These are phyloP conservation scores for Eustoma russellianum DNA, from an alignment of 257 asterid genomes.

Conservation along the genomic window DNA sequence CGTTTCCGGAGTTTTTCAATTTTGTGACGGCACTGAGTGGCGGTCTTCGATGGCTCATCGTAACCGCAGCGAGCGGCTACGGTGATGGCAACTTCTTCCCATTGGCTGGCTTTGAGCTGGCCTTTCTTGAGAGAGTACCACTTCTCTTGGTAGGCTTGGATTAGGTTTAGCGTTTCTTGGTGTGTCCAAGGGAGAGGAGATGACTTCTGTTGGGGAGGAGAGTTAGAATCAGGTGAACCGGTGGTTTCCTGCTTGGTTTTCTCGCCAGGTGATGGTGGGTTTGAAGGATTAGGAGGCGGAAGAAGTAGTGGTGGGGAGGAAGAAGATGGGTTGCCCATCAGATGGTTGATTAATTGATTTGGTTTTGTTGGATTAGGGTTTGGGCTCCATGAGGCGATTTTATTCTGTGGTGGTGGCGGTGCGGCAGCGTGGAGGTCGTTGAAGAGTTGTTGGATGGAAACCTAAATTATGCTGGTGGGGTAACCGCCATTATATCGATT, in stretches of 20 bases:
- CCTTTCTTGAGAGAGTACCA: constrained; percentile 89
- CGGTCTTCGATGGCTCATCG: constrained; percentile 61
- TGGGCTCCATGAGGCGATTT: neutral
- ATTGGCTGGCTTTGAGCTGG: constrained; percentile 76
- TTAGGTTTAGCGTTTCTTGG: constrained; percentile 75
- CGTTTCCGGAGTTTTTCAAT: constrained; percentile 86
- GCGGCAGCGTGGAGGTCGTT: constrained; percentile 7
- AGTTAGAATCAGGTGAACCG: neutral
- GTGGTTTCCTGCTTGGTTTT: constrained; percentile 10
- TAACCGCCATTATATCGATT: no score
- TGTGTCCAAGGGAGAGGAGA: constrained; percentile 79
- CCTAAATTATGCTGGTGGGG: no score
- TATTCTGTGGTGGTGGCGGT: constrained; percentile 11
- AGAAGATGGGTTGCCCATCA: constrained; percentile 13
- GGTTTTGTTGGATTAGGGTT: neutral
- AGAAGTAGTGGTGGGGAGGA: constrained; percentile 17
- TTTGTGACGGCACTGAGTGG: constrained; percentile 97
- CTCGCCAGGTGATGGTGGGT: constrained; percentile 12
- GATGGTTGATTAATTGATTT: neutral
- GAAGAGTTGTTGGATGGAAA: no score
- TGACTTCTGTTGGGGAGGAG: constrained; percentile 32
- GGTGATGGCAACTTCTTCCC: constrained; percentile 69
- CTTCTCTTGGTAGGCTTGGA: constrained; percentile 76
- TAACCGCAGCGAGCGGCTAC: constrained; percentile 82
- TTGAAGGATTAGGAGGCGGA: constrained; percentile 12